A percentile compares a stretch with the other conserved stretches of the same genome.
phyloP scores from a whole-genome alignment of 2,329 filamentous ascomycete species.

The Verticillium klebahnii region DNA sequence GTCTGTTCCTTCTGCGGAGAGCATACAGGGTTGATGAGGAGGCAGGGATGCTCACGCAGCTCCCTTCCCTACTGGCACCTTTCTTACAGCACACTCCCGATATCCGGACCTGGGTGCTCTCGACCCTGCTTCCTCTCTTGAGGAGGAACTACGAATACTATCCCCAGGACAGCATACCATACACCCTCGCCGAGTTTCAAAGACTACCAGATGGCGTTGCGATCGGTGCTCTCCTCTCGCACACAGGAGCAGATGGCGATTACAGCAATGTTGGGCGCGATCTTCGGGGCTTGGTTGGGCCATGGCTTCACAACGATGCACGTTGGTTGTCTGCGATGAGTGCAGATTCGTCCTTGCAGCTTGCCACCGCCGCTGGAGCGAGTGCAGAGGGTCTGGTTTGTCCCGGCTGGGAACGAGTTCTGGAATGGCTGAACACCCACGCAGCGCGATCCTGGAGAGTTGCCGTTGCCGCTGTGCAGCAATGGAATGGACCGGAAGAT shows the following conservation, averaged over 20 bases:
- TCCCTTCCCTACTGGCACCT: constrained; percentile 63
- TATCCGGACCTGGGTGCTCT: constrained; percentile 65
- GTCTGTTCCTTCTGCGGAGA: constrained; percentile 63
- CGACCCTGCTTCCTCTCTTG: constrained; percentile 63
- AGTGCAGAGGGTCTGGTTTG: constrained; percentile 29
- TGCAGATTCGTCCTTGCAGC: constrained; percentile 13
- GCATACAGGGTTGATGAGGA: constrained; percentile 66
- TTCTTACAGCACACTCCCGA: constrained; percentile 60
- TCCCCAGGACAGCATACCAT: constrained; percentile 38
- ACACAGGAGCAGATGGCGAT: constrained; percentile 41
- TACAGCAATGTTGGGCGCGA: constrained; percentile 52
- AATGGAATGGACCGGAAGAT: constrained; percentile 71
- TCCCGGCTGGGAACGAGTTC: constrained; percentile 64
- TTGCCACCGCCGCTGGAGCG: constrained; percentile 11
- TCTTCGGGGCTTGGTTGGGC: constrained; percentile 62
- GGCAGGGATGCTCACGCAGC: constrained; percentile 65
- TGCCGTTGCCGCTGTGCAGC: constrained; percentile 58
- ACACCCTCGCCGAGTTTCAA: constrained; percentile 61
- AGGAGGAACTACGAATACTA: constrained; percentile 69
- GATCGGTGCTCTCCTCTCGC: constrained; percentile 56
- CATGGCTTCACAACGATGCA: constrained; percentile 65
- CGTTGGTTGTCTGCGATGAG: constrained; percentile 44
- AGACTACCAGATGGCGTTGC: constrained; percentile 54
- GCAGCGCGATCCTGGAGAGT: constrained; percentile 56
- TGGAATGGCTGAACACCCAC: constrained; percentile 61